Evolutionary conservation across 345 rosid species (phyloP).

Genomic region (Clarkia xantiana): DNA sequence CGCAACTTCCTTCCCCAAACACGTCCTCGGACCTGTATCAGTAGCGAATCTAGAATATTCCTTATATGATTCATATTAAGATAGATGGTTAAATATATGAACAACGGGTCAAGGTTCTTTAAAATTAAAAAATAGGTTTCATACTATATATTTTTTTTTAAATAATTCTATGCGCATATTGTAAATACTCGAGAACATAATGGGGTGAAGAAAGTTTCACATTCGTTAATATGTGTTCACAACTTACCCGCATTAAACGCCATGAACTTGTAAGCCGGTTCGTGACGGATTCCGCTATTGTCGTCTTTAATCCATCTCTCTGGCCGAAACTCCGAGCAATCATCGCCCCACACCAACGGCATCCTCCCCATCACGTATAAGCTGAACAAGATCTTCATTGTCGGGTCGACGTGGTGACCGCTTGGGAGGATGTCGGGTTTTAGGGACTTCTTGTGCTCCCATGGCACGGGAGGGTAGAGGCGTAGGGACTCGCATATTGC

Average conservation of each 20-base stretch:
- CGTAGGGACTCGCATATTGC: conserved; percentile 31
- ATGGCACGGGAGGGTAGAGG: conserved; percentile 36
- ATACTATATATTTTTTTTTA: too few species aligned
- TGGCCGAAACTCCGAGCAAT: conserved; percentile 28
- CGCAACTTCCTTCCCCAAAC: conserved; percentile 47
- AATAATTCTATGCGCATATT: too few species aligned
- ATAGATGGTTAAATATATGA: too few species aligned
- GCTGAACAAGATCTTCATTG: conserved; percentile 14
- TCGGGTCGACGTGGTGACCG: conserved; percentile 25
- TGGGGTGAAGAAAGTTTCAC: too few species aligned
- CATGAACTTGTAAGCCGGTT: conserved; percentile 44
- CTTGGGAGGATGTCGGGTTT: conserved; percentile 20
- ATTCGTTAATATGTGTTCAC: too few species aligned
- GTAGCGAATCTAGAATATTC: too few species aligned
- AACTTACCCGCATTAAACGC: background rate
- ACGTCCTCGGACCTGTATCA: conserved; percentile 56
- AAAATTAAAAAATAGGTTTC: too few species aligned
- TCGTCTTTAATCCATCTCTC: conserved; percentile 22
- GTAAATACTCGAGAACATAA: too few species aligned
- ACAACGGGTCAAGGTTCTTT: too few species aligned
- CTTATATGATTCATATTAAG: too few species aligned
- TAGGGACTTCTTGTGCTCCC: conserved; percentile 16
- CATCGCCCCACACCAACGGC: conserved; percentile 27
- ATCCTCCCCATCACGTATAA: conserved; percentile 34
- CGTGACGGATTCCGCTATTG: conserved; percentile 15